Conservation (phyloP, 192 early-diverging fungal genomes). For the Nowakowskiella sp. region DNA sequence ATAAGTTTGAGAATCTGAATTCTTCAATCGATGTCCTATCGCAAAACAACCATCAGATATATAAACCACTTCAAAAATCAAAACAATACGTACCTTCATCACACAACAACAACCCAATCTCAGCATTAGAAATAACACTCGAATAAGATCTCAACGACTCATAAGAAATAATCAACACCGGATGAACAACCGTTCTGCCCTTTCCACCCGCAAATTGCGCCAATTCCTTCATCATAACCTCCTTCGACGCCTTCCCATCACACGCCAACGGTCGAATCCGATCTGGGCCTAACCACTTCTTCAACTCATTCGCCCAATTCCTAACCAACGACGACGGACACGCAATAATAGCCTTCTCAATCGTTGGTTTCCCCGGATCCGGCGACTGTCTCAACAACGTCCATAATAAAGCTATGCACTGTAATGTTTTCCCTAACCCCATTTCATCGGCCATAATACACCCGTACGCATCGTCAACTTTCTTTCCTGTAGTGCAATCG, state of each 20-base stretch:
- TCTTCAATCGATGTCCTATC: slow-evolving; percentile 81
- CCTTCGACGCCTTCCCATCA: slow-evolving; percentile 83
- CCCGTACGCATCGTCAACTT: slow-evolving; percentile 67
- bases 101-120: slow-evolving; percentile 88
- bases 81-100: slow-evolving; percentile 84
- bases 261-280: slow-evolving; percentile 79
- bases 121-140: slow-evolving; percentile 61
- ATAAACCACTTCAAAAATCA: too few relatives aligned
- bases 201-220: slow-evolving; percentile 73
- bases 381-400: slow-evolving; percentile 90
- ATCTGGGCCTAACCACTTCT: slow-evolving; percentile 86
- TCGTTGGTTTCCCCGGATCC: slow-evolving; percentile 76
- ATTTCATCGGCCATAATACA: slow-evolving; percentile 99
- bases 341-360: slow-evolving; percentile 91
- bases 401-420: slow-evolving; percentile 88
- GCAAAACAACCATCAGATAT: slow-evolving; percentile 4
- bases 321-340: slow-evolving; percentile 92
- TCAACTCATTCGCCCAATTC: slow-evolving; percentile 98
- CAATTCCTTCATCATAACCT: slow-evolving; percentile 70
- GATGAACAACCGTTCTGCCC: slow-evolving; percentile 77
- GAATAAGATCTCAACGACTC: slow-evolving; percentile 86
- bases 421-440: slow-evolving; percentile 50
- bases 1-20: slow-evolving; percentile 79
- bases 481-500: slow-evolving; percentile 81
- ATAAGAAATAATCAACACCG: slow-evolving; percentile 96